A percentile compares a stretch with the other conserved stretches of the same genome.
phyloP scores from a whole-genome alignment of 2,329 filamentous ascomycete species.

The Erysiphe pulchra region DNA sequence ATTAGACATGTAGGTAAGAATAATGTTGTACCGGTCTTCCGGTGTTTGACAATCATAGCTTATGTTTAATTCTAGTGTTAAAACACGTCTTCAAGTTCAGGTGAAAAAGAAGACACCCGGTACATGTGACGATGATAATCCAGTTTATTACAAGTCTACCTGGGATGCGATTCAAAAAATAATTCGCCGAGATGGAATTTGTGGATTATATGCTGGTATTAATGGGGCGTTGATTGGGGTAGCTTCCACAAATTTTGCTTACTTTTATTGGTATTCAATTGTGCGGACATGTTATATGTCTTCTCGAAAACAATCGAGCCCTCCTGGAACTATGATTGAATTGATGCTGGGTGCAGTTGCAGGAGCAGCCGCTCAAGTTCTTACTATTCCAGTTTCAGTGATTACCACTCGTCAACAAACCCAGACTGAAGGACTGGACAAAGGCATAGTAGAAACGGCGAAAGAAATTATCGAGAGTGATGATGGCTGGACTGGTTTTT shows the following conservation, averaged over 20 bases:
- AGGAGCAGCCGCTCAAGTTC: constrained; percentile 76
- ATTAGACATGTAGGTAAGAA: constrained; percentile 56
- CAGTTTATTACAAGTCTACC: constrained; percentile 62
- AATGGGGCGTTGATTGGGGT: constrained; percentile 69
- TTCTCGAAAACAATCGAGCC: constrained; percentile 26
- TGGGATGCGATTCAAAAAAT: constrained; percentile 78
- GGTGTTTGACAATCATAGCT: background rate
- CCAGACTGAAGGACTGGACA: constrained; percentile 50
- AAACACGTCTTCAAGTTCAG: constrained; percentile 89
- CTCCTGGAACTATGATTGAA: constrained; percentile 60
- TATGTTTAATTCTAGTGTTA: constrained; percentile 34
- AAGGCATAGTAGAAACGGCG: constrained; percentile 67
- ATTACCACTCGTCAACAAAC: constrained; percentile 93
- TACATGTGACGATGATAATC: constrained; percentile 18
- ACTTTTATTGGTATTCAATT: constrained; percentile 96
- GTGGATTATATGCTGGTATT: constrained; percentile 75
- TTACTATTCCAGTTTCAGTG: constrained; percentile 89
- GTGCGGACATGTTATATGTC: constrained; percentile 58
- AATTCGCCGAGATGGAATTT: constrained; percentile 48
- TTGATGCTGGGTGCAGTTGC: constrained; percentile 65
- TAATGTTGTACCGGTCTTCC: background rate
- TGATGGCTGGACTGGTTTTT: constrained; percentile 70
- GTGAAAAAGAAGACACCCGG: constrained; percentile 35
- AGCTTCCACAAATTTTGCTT: constrained; percentile 93
- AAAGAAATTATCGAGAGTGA: constrained; percentile 74